A percentile compares a stretch with the other conserved stretches of the same genome.
These are phyloP conservation scores for Psilocybe cyanescens DNA, from an alignment of 768 basidiomycete species.

Conservation along the genomic window DNA sequence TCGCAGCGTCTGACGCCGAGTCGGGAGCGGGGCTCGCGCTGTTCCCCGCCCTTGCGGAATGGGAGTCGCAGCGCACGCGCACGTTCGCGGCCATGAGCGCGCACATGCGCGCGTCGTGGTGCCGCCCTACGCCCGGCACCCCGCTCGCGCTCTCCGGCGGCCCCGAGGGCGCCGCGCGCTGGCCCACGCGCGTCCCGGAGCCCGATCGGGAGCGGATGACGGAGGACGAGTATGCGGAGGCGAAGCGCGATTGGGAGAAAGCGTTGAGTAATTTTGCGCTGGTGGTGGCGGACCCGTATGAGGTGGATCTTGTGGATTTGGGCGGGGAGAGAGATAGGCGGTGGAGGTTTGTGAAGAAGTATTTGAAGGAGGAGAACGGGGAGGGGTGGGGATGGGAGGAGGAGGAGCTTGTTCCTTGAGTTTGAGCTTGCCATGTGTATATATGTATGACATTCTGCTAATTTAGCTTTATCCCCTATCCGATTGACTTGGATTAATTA, in stretches of 20 bases:
- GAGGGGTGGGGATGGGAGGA: constrained; percentile 58
- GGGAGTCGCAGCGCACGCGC: constrained; percentile 67
- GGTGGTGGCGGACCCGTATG: constrained; percentile 68
- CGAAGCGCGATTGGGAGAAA: constrained; percentile 47
- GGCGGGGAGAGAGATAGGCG: constrained; percentile 59
- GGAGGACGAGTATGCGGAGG: constrained; percentile 44
- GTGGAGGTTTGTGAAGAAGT: constrained; percentile 52
- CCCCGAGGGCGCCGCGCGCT: constrained; percentile 60
- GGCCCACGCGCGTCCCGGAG: constrained; percentile 62
- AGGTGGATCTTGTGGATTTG: constrained; percentile 73
- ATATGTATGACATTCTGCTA: too few species aligned
- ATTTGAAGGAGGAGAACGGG: constrained; percentile 19
- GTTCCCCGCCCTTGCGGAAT: constrained; percentile 44
- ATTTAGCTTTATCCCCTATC: background rate
- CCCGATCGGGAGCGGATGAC: constrained; percentile 23
- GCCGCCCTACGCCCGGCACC: constrained; percentile 67
- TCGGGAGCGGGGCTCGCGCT: constrained; percentile 30
- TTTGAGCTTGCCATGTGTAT: background rate
- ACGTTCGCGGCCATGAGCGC: constrained; percentile 63
- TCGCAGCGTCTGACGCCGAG: constrained; percentile 15
- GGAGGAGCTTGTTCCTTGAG: constrained; percentile 65
- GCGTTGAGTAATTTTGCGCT: constrained; percentile 74
- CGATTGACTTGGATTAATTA: too few species aligned
- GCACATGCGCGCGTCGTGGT: constrained; percentile 74
- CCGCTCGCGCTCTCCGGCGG: constrained; percentile 42